A percentile compares a stretch with the other conserved stretches of the same genome.
Evolutionary conservation across 352 stramenopile genomes (phyloP).

Genomic region (Saprolegnia parasitica): DNA sequence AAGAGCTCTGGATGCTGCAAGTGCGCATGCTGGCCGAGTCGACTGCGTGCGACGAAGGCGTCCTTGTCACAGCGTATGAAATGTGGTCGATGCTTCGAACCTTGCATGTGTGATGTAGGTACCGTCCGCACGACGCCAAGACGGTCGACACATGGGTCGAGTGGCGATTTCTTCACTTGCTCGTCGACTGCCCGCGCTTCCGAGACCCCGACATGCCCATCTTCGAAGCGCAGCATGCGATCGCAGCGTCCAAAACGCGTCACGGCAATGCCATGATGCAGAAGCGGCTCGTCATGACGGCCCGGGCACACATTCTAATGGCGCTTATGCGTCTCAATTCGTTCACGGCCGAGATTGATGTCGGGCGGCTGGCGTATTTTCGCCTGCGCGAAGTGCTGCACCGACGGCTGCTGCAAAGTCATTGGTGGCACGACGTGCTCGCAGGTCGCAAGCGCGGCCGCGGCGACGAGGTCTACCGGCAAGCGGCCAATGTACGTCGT

Average conservation of each 20-base stretch:
- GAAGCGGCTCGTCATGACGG: conserved; percentile 25
- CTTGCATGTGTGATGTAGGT: conserved; percentile 9
- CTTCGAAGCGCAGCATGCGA: conserved; percentile 27
- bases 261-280: conserved; percentile 22
- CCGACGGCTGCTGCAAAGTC: conserved; percentile 49
- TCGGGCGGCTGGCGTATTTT: conserved; percentile 65
- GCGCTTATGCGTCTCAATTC: conserved; percentile 58
- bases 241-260: not conserved
- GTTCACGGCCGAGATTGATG: conserved; percentile 62
- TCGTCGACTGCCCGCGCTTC: conserved; percentile 33
- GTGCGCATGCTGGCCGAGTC: conserved; percentile 18
- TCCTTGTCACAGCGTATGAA: conserved; percentile 16
- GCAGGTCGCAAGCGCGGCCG: conserved; percentile 55
- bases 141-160: conserved; percentile 56
- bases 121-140: conserved; percentile 3
- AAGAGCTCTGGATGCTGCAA: conserved; percentile 8
- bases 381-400: conserved; percentile 50
- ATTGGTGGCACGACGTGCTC: conserved; percentile 56
- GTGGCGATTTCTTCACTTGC: conserved; percentile 56
- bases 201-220: conserved; percentile 4
- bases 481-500: conserved; percentile 34
- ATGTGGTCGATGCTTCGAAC: not conserved
- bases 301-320: conserved; percentile 42
- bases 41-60: not conserved
- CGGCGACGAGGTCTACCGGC: conserved; percentile 65